Base-by-base conservation (phyloP, 2,329 filamentous ascomycete genomes). In the Fusarium sp. region DNA sequence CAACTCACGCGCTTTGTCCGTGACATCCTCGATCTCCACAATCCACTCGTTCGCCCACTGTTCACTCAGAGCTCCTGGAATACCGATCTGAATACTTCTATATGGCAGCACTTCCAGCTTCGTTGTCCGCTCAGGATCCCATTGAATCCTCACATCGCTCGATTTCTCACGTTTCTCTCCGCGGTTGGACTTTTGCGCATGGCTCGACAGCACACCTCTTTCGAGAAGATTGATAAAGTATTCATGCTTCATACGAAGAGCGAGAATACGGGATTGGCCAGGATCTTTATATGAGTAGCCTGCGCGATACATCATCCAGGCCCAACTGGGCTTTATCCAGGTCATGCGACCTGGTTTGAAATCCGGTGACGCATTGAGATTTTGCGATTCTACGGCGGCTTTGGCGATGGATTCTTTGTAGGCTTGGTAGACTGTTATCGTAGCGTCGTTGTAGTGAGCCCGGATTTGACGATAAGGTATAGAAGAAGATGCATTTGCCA, bases 301-400 rank as follows among this genome's bases (percentile, higher is more conserved):
- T 21, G 83, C 81, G 49, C 88, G 86, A 74, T 90, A 90, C 77
- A 89, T 84, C 84, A 89, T 88, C 88, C 88, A 90, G 48, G 81
- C 79, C 84, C 87, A 90, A 62, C 83, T 86, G 0, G 88, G 88
- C 72, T 90, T 90, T 69, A 90, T 84, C 88, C 88, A 90, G 6
- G 88, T 90, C 87, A 89, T 90, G 53, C 88, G 84, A 2, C 77
- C 77, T n/a, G 79, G 79, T 16, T 77, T 80, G 78, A 89, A 90
- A 9, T 81, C 77, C 4, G 85, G 80, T 1, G 85, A 87, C 1
- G 86, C 84, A 49, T 83, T 77, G 42, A 90, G 83, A 11, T 79
- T 83, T 70, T 89, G 87, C 3, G 78, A 58, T 5, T 77, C 54
- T 9, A 90, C 80, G 7, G 88, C 88, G 6, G 85, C 79, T 16